Evolutionary conservation across 2,329 filamentous ascomycete species (phyloP).

Genomic region (Beauveria bassiana): DNA sequence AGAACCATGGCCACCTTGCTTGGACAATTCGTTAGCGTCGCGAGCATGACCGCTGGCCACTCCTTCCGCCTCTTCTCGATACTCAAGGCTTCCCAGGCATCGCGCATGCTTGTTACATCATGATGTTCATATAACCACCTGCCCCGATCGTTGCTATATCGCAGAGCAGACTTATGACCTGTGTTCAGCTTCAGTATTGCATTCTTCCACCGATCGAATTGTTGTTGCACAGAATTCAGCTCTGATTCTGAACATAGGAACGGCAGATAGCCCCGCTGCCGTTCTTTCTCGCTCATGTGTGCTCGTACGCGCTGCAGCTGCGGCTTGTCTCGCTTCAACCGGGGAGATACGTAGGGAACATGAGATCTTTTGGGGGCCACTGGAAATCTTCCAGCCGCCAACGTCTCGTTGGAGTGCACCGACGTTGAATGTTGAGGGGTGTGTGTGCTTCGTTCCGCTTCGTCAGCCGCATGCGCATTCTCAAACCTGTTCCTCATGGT

Average conservation of each 20-base stretch:
- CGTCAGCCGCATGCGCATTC: background rate
- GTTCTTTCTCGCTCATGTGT: background rate
- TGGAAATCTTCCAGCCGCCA: no score
- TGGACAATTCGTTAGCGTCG: slow-evolving; percentile 26
- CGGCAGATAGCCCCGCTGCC: background rate
- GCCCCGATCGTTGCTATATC: slow-evolving; percentile 20
- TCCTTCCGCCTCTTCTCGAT: slow-evolving; percentile 17
- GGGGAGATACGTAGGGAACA: background rate
- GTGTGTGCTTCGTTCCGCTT: background rate
- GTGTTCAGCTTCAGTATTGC: background rate
- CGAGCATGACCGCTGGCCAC: slow-evolving; percentile 30
- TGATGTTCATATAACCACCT: slow-evolving; percentile 25
- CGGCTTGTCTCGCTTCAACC: background rate
- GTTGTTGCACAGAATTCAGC: background rate
- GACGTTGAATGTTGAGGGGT: background rate
- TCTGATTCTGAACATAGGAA: background rate
- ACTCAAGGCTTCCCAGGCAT: slow-evolving; percentile 25
- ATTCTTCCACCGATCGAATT: background rate
- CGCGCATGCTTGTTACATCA: slow-evolving; percentile 23
- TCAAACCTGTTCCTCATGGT: background rate
- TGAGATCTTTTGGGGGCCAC: background rate
- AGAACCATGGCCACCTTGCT: slow-evolving; percentile 26
- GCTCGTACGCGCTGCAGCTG: background rate
- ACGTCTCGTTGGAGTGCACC: background rate
- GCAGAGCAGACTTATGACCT: no score